A percentile compares a stretch with the other conserved stretches of the same genome.
These are phyloP conservation scores for Parathielavia hyrcaniae DNA, from an alignment of 495 filamentous ascomycete species.

Conservation along the genomic window DNA sequence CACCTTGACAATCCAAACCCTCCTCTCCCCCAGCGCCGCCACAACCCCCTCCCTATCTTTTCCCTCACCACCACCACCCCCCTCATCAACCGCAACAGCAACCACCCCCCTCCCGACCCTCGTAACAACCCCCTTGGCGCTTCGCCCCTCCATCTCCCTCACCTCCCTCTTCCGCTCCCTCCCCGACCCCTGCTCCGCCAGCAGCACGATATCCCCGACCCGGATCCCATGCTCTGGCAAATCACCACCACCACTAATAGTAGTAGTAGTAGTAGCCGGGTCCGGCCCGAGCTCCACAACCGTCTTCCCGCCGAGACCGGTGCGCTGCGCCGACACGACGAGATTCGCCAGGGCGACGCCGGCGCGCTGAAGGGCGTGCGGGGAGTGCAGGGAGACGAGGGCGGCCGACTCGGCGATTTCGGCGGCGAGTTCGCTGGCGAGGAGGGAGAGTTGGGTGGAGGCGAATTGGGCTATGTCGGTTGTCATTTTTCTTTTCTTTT, in stretches of 20 bases:
- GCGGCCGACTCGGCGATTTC: constrained; percentile 68
- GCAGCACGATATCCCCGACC: constrained; percentile 78
- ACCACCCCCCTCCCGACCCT: constrained; percentile 58
- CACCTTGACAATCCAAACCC: constrained; percentile 73
- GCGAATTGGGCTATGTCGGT: constrained; percentile 73
- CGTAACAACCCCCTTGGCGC: constrained; percentile 76
- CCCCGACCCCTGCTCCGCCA: constrained; percentile 66
- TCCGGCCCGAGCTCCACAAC: constrained; percentile 78
- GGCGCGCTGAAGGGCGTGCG: constrained; percentile 69
- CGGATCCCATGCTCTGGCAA: constrained; percentile 78
- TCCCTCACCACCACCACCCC: constrained; percentile 54
- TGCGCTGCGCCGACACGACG: constrained; percentile 68
- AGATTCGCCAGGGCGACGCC: constrained; percentile 85
- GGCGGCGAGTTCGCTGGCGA: constrained; percentile 68
- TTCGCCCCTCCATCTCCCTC: constrained; percentile 54
- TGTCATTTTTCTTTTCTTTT: neutral
- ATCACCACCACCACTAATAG: constrained; percentile 28
- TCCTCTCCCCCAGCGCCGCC: constrained; percentile 52
- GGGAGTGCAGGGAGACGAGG: constrained; percentile 64
- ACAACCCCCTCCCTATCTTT: constrained; percentile 64
- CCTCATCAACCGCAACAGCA: constrained; percentile 61
- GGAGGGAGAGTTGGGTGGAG: constrained; percentile 66
- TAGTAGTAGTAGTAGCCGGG: constrained; percentile 47
- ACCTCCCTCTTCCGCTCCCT: constrained; percentile 68
- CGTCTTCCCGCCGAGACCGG: constrained; percentile 80